Base-by-base conservation (phyloP, 2,329 filamentous ascomycete species). In the Paecilomyces sp. region DNA sequence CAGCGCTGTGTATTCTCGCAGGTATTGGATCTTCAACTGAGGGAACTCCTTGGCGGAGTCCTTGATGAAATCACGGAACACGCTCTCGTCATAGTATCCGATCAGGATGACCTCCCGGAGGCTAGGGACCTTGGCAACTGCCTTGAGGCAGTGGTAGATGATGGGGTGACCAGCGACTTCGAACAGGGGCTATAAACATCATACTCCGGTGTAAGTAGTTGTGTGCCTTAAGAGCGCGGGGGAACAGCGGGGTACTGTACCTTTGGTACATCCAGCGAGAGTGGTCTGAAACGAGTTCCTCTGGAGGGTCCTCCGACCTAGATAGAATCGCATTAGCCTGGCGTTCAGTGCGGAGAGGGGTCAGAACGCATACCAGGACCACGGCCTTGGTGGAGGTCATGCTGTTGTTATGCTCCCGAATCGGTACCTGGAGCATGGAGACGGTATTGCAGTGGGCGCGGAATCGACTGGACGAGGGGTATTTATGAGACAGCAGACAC, bases 11-110 rank as follows among this genome's bases (percentile, higher is more conserved):
- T 99, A 99, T 82, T 99, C 94, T 73, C 94, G 90, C 58, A 99
- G 86, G 80, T 99, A 99, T 76, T 92, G 91, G 79, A 97, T 91
- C 69, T 87, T 87, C 70, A 97, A 86, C 72, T 91, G 85, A 58
- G 92, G 91, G 80, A 96, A 96, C 74, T 91, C 89, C 75, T 85
- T 85, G 62, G 87, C 82, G 62, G 92, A 86, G 74, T 96, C 90
- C 79, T 96, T 96, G 82, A 97, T 96, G 80, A 97, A 97, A 79
- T 97, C 92, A 71, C 92, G 90, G 85, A 97, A 97, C 70, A 97
- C 91, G 53, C 86, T 85, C 80, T 97, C 94, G 75, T 99, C 94
- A 77, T 97, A 99, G 85, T 99, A 99, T 72, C 94, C 94, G 72
- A 99, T 95, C 72, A 99, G 88, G 81, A 94, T 92, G 69, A 99